Base-by-base conservation (phyloP, 768 basidiomycete genomes). In the Flagelloscypha sp. region DNA sequence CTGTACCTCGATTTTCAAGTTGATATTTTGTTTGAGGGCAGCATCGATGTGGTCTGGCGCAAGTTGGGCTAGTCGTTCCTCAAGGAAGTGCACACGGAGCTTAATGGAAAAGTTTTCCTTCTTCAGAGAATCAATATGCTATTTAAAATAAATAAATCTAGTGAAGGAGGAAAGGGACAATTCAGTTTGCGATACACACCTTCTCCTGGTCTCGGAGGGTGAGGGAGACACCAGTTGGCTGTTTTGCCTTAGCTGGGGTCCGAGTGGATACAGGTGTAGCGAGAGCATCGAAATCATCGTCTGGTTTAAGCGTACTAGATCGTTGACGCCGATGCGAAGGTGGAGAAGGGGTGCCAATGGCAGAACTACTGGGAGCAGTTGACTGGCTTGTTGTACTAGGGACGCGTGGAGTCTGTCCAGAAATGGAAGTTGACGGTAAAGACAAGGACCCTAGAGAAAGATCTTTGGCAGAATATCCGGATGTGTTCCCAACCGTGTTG, bases 21-120 rank as follows among this genome's bases (percentile, higher is more conserved):
- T 82, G 50, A 90, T 86, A 49, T 94, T 94, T 58, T 94, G 88
- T 48, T 92, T 88, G 38, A 89, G 72, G 4, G 84, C 85, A 4
- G 84, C 83, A 49, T 95, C 85, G 54, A 93, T 84, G 50, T 95
- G 84, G 54, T 94, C 90, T 0, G 90, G 89, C 0, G 86, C 84
- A 31, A 92, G 76, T 48, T 87, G 79, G 2, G 84, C 83, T 11
- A 99, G 72, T 29, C 87, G 81, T 50, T 98, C 90, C 57, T 97
- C 88, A 27, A 95, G 74, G 54, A 95, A 94, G 53, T 95, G 90
- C 3, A 97, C 86, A 40, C 90, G 86, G 34, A 98, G 74, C 57
- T 97, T 95, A 54, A 99, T 80, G 50, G 82, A 84, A 57, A 98
- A 97, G 66, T 94, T 94, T 56, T 98, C 93, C 56, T 93, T 95